A percentile compares a stretch with the other conserved stretches of the same genome.
These are phyloP conservation scores for Sequoiadendron giganteum DNA, from an alignment of 75 land plant species.

Conservation along the genomic window DNA sequence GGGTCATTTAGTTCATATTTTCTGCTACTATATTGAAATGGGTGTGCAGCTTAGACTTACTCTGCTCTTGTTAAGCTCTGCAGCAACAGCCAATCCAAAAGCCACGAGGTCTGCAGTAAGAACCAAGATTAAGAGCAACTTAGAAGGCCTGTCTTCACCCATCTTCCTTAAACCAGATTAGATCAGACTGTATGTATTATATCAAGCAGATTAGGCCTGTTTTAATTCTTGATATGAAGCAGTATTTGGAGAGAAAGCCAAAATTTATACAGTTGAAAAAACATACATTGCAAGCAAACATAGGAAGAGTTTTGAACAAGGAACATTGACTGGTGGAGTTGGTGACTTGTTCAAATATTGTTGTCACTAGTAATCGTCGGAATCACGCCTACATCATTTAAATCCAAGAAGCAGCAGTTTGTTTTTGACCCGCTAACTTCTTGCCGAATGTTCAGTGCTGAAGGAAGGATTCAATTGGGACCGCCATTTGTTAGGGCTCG, in stretches of 20 bases:
- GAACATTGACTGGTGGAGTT: background rate
- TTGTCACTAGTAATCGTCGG: background rate
- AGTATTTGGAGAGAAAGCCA: background rate
- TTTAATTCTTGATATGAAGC: background rate
- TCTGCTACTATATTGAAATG: background rate
- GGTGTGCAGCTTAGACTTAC: background rate
- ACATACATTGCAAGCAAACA: background rate
- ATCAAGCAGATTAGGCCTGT: background rate
- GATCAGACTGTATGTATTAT: background rate
- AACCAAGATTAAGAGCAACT: background rate
- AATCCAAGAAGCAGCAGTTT: background rate
- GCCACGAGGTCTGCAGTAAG: background rate
- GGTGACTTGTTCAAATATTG: background rate
- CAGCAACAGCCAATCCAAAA: constrained; percentile 12
- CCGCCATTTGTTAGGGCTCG: no score
- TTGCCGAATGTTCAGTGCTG: background rate
- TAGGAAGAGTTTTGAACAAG: background rate
- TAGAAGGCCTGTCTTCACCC: constrained; percentile 6
- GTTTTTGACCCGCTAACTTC: background rate
- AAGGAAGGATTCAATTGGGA: no score
- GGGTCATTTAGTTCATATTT: background rate
- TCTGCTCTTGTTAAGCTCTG: background rate
- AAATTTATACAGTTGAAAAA: background rate
- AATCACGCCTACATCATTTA: background rate
- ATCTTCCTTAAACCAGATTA: background rate